Conservation (phyloP, 192 early-diverging fungal genomes). For the Rhizoclosmatium globosum region DNA sequence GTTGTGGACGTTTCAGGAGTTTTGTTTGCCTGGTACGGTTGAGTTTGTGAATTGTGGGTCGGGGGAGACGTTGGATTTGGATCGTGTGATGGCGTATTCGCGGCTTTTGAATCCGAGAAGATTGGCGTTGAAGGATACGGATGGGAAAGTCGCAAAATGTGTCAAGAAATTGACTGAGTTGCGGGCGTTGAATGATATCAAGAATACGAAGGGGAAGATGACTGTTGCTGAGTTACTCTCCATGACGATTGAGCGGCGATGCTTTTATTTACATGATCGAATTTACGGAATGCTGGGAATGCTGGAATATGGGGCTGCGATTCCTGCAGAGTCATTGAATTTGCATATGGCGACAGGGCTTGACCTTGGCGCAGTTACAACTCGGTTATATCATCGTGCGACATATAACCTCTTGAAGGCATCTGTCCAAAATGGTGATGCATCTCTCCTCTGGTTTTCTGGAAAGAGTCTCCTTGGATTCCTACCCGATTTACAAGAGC, state of each 20-base stretch:
- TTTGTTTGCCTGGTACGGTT: background rate
- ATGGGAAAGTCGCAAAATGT: slow-evolving; percentile 7
- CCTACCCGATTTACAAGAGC: background rate
- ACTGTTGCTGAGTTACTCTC: background rate
- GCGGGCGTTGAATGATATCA: background rate
- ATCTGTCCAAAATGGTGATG: background rate
- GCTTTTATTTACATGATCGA: background rate
- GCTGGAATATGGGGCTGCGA: background rate
- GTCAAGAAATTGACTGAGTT: slow-evolving; percentile 5
- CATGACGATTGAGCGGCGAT: background rate
- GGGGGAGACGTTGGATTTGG: background rate
- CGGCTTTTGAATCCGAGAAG: background rate
- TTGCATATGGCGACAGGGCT: background rate
- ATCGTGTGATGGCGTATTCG: background rate
- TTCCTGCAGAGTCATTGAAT: background rate
- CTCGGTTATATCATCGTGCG: background rate
- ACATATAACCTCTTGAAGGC: background rate
- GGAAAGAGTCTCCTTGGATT: background rate
- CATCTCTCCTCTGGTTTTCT: background rate
- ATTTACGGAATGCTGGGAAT: slow-evolving; percentile 2
- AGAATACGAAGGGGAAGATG: background rate
- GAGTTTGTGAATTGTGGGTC: background rate
- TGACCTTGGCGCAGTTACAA: background rate
- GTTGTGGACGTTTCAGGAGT: background rate
- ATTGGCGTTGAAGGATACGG: background rate